phyloP scores from a whole-genome alignment of 2,329 filamentous ascomycete species.

The Aspergillus neoniger region DNA sequence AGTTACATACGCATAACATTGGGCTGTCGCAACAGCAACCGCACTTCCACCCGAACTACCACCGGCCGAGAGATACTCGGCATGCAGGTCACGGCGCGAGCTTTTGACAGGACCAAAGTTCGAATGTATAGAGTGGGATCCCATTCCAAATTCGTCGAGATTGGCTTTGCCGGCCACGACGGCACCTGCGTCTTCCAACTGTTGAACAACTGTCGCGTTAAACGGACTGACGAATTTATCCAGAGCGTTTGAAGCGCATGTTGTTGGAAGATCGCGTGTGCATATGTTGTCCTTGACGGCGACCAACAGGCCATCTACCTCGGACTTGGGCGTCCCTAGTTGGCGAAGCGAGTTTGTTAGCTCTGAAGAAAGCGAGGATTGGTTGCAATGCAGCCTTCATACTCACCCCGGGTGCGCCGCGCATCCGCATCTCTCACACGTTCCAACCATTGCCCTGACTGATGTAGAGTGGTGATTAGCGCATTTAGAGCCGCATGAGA shows the following conservation, averaged over 20 bases:
- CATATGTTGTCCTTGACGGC: constrained; percentile 79
- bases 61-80: constrained; percentile 65
- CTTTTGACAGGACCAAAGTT: constrained; percentile 66
- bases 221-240: constrained; percentile 72
- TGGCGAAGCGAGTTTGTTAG: not conserved
- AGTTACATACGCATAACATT: constrained; percentile 58
- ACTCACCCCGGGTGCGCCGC: constrained; percentile 38
- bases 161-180: constrained; percentile 78
- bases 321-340: constrained; percentile 38
- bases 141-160: constrained; percentile 96
- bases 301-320: constrained; percentile 51
- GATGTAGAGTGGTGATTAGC: constrained; percentile 43
- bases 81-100: constrained; percentile 42
- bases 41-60: constrained; percentile 95
- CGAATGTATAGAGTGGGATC: constrained; percentile 74
- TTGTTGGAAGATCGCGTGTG: constrained; percentile 67
- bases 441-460: constrained; percentile 37
- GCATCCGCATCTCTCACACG: constrained; percentile 40
- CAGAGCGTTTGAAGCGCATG: constrained; percentile 79
- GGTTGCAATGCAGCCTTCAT: not conserved
- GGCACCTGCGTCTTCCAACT: constrained; percentile 65
- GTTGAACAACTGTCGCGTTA: constrained; percentile 75
- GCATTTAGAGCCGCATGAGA: constrained; percentile 40
- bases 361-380: constrained; percentile 2
- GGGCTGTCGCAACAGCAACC: constrained; percentile 70